Evolutionary conservation across 1,284 basidiomycete species (phyloP).

Genomic region (Pholiota adiposa): DNA sequence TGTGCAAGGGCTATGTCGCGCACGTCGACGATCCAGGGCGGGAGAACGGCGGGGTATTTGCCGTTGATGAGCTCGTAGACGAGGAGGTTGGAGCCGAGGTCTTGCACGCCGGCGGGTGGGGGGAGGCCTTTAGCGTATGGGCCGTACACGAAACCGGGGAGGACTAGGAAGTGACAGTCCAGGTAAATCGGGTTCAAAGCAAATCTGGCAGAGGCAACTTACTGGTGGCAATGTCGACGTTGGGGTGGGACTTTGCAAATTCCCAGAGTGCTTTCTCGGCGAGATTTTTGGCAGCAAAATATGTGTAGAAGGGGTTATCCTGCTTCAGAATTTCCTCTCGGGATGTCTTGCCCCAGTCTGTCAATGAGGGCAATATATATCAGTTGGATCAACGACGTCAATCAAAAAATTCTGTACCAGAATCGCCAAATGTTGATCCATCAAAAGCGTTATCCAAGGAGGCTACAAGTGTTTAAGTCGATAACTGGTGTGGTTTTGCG

Average conservation of each 20-base stretch:
- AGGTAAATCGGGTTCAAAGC: neutral
- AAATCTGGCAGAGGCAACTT: slow-evolving; percentile 3
- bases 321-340: slow-evolving; percentile 12
- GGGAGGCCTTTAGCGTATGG: slow-evolving; percentile 32
- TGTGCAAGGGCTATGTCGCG: slow-evolving; percentile 40
- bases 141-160: slow-evolving; percentile 35
- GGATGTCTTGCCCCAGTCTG: slow-evolving; percentile 19
- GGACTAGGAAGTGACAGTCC: slow-evolving; percentile 25
- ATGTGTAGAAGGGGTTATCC: slow-evolving; percentile 22
- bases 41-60: slow-evolving; percentile 13
- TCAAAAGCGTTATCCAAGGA: neutral
- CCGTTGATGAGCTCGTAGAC: slow-evolving; percentile 31
- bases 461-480: neutral
- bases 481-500: too few species aligned
- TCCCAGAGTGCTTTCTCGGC: slow-evolving; percentile 34
- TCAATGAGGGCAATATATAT: neutral
- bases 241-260: slow-evolving; percentile 29
- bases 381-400: too few species aligned
- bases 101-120: slow-evolving; percentile 15
- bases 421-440: neutral
- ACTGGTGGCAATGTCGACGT: slow-evolving; percentile 30
- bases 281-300: slow-evolving; percentile 30
- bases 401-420: neutral
- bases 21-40: slow-evolving; percentile 35
- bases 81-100: slow-evolving; percentile 31